Evolutionary conservation across 2,329 filamentous ascomycete genomes (phyloP).

Genomic region (Pseudonectria foliicola): DNA sequence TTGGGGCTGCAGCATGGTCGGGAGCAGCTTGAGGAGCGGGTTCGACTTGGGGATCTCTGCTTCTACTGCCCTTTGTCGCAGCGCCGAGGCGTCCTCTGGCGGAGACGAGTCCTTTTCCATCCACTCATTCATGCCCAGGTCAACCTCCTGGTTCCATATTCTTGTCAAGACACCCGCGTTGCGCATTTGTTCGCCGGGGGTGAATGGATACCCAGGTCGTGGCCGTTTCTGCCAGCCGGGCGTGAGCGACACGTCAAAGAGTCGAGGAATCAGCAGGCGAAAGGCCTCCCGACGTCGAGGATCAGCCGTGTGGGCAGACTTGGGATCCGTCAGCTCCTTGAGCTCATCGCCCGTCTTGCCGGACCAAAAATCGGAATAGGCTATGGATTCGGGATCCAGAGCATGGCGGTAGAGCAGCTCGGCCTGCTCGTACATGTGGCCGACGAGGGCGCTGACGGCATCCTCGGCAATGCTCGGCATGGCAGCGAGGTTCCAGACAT

Average conservation of each 20-base stretch:
- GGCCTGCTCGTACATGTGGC: constrained; percentile 37
- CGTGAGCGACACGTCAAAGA: constrained; percentile 47
- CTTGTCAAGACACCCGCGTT: constrained; percentile 45
- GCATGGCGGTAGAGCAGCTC: constrained; percentile 41
- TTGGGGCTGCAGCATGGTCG: constrained; percentile 7
- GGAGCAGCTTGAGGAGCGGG: constrained; percentile 12
- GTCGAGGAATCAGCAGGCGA: constrained; percentile 42
- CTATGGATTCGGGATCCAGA: constrained; percentile 33
- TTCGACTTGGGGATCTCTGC: constrained; percentile 1
- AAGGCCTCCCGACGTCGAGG: constrained; percentile 35
- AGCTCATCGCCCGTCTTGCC: constrained; percentile 22
- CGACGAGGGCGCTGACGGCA: constrained; percentile 30
- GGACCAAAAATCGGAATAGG: constrained; percentile 38
- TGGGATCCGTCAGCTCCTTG: constrained; percentile 17
- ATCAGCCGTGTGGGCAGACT: constrained; percentile 17
- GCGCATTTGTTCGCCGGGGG: constrained; percentile 43
- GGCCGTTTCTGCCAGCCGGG: constrained; percentile 46
- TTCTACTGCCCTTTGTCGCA: constrained; percentile 6
- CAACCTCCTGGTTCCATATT: constrained; percentile 42
- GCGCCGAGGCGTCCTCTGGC: constrained; percentile 29
- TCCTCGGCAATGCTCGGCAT: constrained; percentile 34
- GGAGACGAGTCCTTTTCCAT: constrained; percentile 30
- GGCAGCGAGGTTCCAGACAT: constrained; percentile 45
- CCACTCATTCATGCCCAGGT: constrained; percentile 38
- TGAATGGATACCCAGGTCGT: constrained; percentile 36